Evolutionary conservation across 2,329 filamentous ascomycete species (phyloP), one percentile per base, ranked within the genome.

Genomic region (Xylaria sp.): DNA sequence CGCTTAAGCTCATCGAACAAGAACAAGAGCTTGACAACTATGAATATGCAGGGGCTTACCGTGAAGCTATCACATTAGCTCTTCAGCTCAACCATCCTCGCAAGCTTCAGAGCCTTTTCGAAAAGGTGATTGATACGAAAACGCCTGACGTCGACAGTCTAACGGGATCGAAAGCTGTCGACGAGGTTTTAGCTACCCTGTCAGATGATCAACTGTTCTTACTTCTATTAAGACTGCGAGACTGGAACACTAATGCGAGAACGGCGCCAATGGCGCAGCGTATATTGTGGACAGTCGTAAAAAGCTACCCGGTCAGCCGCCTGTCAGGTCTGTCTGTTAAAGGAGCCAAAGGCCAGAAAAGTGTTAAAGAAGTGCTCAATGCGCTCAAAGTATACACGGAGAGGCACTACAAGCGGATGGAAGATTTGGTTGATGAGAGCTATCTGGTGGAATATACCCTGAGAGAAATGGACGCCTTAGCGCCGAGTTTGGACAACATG

Each of bases 211-310:
- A 98, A 74, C 85, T 99, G 13, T 96, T 92, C 77, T 82, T 87
- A 6, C 84, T 99, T 13, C 84, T 99, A 0, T 81, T 94, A 37
- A 84, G 95, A 60, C 78, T 97, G 44, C 85, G 96, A 46, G 95
- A 99, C 78, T 99, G 95, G 95, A 99, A 99, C 74, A 96, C 95
- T 4, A 98, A 98, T 70, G 93, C 92, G 0, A 85, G 92, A 63
- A 96, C 92, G 3, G 89, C 93, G 0, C 85, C 88, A 4, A 87
- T 98, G 1, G 91, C 95, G 1, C 95, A 99, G 77, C 87, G 89
- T 33, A 89, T 99, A 13, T 79, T 99, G 7, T 90, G 88, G 80
- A 87, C 90, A 1, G 73, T 99, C 7, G 87, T 97, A 53, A 87
- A 87, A 67, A 90, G 88, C 61, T 96, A 97, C 71, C 90, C 93